phyloP scores from a whole-genome alignment of 2,329 filamentous ascomycete genomes.

The Cytospora leucostoma region DNA sequence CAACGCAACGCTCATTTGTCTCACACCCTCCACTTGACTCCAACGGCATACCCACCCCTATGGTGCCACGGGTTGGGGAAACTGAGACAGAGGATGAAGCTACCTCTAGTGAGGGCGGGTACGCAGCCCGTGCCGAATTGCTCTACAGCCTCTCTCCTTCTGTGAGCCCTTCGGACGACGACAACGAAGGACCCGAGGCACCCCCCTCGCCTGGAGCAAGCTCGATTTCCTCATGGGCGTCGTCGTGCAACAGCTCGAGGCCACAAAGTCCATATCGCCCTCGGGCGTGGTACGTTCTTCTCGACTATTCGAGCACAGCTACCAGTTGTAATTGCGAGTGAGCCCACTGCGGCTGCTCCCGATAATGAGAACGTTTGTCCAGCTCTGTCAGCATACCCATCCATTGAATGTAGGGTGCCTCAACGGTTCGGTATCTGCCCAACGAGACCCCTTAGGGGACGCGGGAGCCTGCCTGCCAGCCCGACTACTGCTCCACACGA shows the following conservation, averaged over 20 bases:
- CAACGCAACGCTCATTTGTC: neutral
- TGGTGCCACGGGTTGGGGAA: neutral
- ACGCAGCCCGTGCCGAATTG: neutral
- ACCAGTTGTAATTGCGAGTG: neutral
- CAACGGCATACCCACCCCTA: neutral
- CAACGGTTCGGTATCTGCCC: too few species aligned
- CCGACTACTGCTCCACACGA: neutral
- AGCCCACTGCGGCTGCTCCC: neutral
- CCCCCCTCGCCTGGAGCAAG: neutral
- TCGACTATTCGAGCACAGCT: neutral
- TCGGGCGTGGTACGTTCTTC: neutral
- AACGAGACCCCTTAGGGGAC: neutral
- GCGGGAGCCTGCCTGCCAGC: neutral
- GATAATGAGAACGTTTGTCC: neutral
- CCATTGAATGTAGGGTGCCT: too few species aligned
- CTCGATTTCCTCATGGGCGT: neutral
- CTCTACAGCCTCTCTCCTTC: neutral
- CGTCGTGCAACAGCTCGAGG: neutral
- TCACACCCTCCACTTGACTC: too few species aligned
- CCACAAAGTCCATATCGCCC: neutral
- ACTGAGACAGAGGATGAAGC: neutral
- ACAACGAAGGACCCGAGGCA: neutral
- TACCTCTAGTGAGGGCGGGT: neutral
- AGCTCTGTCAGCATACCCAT: too few species aligned
- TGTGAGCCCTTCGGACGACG: neutral